phyloP scores from a whole-genome alignment of 345 rosid genomes.

The Salix purpurea region DNA sequence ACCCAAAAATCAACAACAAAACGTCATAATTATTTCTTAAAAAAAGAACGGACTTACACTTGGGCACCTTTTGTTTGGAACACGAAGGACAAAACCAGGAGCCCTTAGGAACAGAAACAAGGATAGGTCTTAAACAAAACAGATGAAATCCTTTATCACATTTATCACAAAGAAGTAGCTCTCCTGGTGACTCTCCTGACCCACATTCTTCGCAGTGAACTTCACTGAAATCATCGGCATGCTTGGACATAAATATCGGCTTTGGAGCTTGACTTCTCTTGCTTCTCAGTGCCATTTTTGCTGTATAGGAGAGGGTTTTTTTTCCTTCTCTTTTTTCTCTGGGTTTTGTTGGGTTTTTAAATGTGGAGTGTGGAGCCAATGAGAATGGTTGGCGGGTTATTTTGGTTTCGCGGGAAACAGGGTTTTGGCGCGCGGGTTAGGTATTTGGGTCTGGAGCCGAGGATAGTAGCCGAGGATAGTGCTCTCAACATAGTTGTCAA shows the following conservation, averaged over 20 bases:
- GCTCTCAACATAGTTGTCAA: too few species aligned
- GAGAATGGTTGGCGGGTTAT: neutral
- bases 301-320: neutral
- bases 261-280: conserved; percentile 18
- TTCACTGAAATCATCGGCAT: neutral
- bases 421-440: neutral
- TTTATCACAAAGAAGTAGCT: conserved; percentile 25
- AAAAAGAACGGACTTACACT: neutral
- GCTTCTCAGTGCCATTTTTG: conserved; percentile 16
- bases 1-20: neutral
- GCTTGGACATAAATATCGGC: neutral
- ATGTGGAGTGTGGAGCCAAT: neutral
- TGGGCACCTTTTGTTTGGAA: conserved; percentile 9
- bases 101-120: conserved; percentile 24
- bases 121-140: conserved; percentile 27
- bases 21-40: neutral
- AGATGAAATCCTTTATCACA: conserved; percentile 27
- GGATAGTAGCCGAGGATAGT: too few species aligned
- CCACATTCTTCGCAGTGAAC: conserved; percentile 19
- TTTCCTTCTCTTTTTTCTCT: too few species aligned
- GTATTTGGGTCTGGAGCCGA: neutral
- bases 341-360: neutral
- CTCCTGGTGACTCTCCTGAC: conserved; percentile 17
- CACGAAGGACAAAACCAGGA: conserved; percentile 32
- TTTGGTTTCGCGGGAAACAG: neutral